Base-by-base conservation (phyloP, 768 basidiomycete genomes). In the Pleurotus pulmonarius region DNA sequence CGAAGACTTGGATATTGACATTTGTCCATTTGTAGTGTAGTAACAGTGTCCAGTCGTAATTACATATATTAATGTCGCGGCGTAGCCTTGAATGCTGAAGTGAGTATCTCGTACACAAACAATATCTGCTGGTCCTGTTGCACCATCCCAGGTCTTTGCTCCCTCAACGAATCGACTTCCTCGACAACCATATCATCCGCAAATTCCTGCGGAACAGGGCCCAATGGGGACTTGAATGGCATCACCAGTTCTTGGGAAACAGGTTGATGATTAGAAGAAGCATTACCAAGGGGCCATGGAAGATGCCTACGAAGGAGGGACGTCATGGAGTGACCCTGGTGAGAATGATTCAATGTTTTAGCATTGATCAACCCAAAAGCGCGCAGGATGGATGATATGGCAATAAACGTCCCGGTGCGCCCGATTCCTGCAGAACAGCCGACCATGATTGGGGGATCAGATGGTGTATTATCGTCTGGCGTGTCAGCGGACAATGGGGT, bases 341-440 rank as follows among this genome's bases (percentile, higher is more conserved):
- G 60, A 8, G 65, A 65, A 3, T 69, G 63, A 7, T 69, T 67
- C 7, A 58, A 66, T 56, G 64, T 56, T 18, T 77, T 60, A 7
- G 73, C 64, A n/a, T 69, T 69, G 20, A 82, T 73, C 55, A 86
- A 73, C 26, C 74, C 77, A 59, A 82, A 69, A 29, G 75, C 68
- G 25, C 91, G 88, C n/a, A 94, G 75, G 38, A 94, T 73, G 11
- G 92, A 94, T 7, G 83, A 83, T 40, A 93, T 65, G 0, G 89
- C 84, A 65, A 95, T 89, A 70, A 92, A 93, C 5, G 92, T 82
- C 15, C 93, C 93, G 3, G 93, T 93, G 37, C 93, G 81, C 3
- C 93, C 93, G 57, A 94, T 78, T 3, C 93, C 93, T 1, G 94
- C 93, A 24, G 91, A 93, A 65, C 93, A 95, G 59, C 89, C 83